phyloP scores from a whole-genome alignment of 2,329 filamentous ascomycete species.

The Verticillium albo-atrum region DNA sequence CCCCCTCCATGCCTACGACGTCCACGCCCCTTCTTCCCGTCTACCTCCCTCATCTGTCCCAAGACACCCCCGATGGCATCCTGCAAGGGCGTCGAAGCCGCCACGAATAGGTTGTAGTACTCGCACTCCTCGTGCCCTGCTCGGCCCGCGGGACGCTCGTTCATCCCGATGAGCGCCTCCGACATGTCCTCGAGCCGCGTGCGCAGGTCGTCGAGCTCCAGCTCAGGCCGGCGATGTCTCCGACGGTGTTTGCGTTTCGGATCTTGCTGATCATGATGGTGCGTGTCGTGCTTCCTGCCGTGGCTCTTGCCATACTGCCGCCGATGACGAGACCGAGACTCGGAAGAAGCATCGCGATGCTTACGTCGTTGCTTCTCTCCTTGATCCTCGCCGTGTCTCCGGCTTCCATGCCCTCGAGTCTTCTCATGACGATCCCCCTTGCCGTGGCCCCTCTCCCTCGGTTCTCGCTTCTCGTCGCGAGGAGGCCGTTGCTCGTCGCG shows the following conservation, averaged over 20 bases:
- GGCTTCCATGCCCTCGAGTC: not conserved
- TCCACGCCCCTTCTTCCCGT: not conserved
- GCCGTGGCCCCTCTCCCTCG: not conserved
- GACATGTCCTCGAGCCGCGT: slow-evolving; percentile 8
- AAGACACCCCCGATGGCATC: slow-evolving; percentile 7
- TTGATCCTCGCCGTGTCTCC: not conserved
- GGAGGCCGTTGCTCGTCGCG: not conserved
- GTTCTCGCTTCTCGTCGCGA: not conserved
- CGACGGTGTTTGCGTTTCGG: not conserved
- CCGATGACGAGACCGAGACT: not conserved
- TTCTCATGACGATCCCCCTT: no score
- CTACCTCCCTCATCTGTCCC: slow-evolving; percentile 7
- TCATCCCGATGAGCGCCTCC: slow-evolving; percentile 7
- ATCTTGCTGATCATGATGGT: not conserved
- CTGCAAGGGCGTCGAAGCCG: slow-evolving; percentile 9
- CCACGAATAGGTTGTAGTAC: slow-evolving; percentile 11
- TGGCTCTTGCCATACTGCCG: not conserved
- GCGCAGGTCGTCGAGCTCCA: not conserved
- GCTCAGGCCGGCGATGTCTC: not conserved
- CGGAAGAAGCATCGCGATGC: not conserved
- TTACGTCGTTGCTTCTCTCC: not conserved
- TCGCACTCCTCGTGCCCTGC: slow-evolving; percentile 9
- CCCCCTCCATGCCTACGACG: not conserved
- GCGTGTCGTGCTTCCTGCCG: not conserved
- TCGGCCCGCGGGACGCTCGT: slow-evolving; percentile 2